Base-by-base conservation (phyloP, 768 basidiomycete genomes). In the Suillus placidus region DNA sequence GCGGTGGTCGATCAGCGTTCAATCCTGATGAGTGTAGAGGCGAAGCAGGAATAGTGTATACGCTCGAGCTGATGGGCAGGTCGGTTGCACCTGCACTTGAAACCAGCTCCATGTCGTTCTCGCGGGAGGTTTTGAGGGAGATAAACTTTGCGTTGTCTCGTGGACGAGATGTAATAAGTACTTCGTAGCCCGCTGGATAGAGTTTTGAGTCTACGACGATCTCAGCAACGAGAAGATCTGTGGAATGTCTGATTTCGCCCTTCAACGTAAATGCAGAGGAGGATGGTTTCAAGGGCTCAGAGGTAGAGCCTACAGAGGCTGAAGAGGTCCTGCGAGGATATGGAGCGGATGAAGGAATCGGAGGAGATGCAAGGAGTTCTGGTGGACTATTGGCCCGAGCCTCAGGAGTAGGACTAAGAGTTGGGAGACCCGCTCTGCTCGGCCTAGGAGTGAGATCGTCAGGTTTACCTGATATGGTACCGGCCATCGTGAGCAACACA, bases 31-130 rank as follows among this genome's bases (percentile, higher is more conserved):
- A 92, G 70, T 92, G 92, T 64, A 93, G 78, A 13, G 94, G 87
- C 26, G 94, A 95, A 2, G 89, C 86, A 0, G 96, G 94, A 62
- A 97, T 84, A 0, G 90, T 91, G 73, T 92, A 85, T 16, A 95
- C 80, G 6, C 83, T 82, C 65, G 85, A 85, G 34, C 76, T 74
- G 67, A 92, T 79, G 18, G 87, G 92, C 35, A 88, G 82, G 42
- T 69, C 79, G 34, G 57, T 43, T 13, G 56, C 30, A 37, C 30
- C 26, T 32, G 62, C 38, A 52, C 47, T 58, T 56, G 23, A 23
- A 26, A 40, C 56, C 37, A 56, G 66, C 14, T 62, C 45, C 43
- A 47, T 30, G 40, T 64, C 64, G 7, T 68, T 71, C 23, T 68
- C n/a, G 73, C 70, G n/a, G 69, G 60, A 20, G 67, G 64, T 34